These are phyloP conservation scores for Pittosporum tobira DNA, from an alignment of 129 eudicot genomes.

Conservation along the genomic window DNA sequence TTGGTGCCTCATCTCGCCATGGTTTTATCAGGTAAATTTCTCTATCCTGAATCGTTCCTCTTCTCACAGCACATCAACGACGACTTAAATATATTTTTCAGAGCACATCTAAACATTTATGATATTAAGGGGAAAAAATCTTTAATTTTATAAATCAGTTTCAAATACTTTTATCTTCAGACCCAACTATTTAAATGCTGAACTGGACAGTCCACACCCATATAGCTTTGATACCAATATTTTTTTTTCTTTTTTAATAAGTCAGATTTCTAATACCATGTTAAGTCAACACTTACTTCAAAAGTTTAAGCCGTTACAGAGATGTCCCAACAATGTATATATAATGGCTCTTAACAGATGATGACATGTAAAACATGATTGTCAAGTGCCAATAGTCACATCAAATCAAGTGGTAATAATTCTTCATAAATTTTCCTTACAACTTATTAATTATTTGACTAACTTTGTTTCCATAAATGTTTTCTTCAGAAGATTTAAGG, in stretches of 20 bases:
- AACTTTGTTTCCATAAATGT: background rate
- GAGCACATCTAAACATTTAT: background rate
- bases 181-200: no score
- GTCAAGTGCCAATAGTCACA: background rate
- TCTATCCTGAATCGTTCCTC: background rate
- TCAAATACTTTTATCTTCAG: no score
- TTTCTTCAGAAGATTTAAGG: constrained; percentile 42
- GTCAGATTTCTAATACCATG: no score
- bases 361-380: no score
- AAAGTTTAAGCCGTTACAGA: no score
- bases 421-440: background rate
- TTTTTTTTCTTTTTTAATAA: no score
- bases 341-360: no score
- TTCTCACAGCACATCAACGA: background rate
- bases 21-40: constrained; percentile 55
- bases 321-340: no score
- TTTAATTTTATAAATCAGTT: background rate
- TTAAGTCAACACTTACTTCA: no score
- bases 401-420: background rate
- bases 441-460: constrained; percentile 3
- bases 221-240: no score
- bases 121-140: background rate
- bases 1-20: constrained; percentile 72
- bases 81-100: background rate
- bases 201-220: no score